Percentiles rank a stretch among this genome's conserved stretches.
Conservation (phyloP, 2,329 filamentous ascomycete species). For the Fusarium pseudocircinatum region DNA sequence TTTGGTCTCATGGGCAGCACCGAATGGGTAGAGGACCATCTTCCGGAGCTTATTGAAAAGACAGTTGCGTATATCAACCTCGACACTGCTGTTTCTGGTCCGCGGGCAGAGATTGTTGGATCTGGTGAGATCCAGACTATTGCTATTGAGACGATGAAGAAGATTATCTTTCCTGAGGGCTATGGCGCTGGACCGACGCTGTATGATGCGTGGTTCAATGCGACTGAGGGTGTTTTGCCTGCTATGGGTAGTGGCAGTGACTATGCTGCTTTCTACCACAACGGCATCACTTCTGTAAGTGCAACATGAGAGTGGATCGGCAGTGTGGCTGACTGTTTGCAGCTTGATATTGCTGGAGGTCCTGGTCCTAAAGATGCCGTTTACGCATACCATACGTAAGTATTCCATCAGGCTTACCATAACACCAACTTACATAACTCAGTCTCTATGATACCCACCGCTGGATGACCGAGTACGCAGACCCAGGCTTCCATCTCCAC, state of each 20-base stretch:
- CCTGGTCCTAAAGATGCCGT: constrained; percentile 25
- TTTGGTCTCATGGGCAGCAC: constrained; percentile 31
- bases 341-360: constrained; percentile 29
- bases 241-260: constrained; percentile 26
- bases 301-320: accelerated
- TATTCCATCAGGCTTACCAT: accelerated
- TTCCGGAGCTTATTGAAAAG: constrained; percentile 19
- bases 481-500: constrained; percentile 60
- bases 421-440: background rate
- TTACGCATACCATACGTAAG: constrained; percentile 19
- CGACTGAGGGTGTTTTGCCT: constrained; percentile 27
- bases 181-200: constrained; percentile 24
- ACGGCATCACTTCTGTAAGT: constrained; percentile 26
- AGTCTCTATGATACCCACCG: constrained; percentile 49
- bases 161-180: constrained; percentile 27
- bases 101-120: constrained; percentile 48
- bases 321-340: accelerated
- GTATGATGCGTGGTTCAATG: constrained; percentile 34
- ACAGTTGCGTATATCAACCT: constrained; percentile 57
- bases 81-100: constrained; percentile 58
- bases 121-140: constrained; percentile 35
- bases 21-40: constrained; percentile 26
- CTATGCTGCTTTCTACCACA: constrained; percentile 31
- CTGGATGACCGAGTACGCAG: constrained; percentile 62
- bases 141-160: constrained; percentile 37